Evolutionary conservation across 805 yeast genomes (phyloP).

Genomic region (Nakazawaea ernobii): DNA sequence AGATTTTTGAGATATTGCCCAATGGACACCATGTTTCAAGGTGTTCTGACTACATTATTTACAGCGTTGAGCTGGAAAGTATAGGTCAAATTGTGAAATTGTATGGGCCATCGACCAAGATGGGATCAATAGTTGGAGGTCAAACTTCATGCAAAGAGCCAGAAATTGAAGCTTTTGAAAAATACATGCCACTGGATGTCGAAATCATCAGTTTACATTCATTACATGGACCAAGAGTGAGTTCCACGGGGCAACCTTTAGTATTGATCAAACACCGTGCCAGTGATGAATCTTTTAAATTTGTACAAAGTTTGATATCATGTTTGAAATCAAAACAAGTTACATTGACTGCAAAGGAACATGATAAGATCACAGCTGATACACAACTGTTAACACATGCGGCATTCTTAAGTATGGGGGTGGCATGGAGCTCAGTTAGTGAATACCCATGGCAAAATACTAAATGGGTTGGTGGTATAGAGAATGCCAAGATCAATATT

Average conservation of each 20-base stretch:
- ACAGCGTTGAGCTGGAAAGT: conserved; percentile 90
- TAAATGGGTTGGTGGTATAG: conserved; percentile 89
- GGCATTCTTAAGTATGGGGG: conserved; percentile 94
- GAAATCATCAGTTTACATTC: conserved; percentile 87
- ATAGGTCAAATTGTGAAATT: conserved; percentile 62
- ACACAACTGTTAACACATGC: conserved; percentile 99
- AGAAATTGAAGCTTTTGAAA: conserved; percentile 82
- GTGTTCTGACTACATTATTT: conserved; percentile 73
- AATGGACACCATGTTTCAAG: conserved; percentile 88
- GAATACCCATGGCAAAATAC: conserved; percentile 90
- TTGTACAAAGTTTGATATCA: conserved; percentile 59
- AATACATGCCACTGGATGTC: conserved; percentile 66
- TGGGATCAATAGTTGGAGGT: conserved; percentile 94
- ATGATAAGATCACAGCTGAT: conserved; percentile 94
- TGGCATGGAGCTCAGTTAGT: conserved; percentile 80
- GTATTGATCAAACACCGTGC: conserved; percentile 80
- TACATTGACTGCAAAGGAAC: conserved; percentile 75
- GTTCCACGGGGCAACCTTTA: conserved; percentile 87
- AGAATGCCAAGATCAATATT: conserved; percentile 92
- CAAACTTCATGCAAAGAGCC: conserved; percentile 94
- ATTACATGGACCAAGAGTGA: conserved; percentile 89
- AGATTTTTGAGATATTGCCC: conserved; percentile 48
- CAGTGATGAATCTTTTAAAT: conserved; percentile 36
- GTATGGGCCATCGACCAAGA: conserved; percentile 85
- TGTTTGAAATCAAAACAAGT: conserved; percentile 79